A percentile compares a stretch with the other conserved stretches of the same genome.
These are phyloP conservation scores for Tillandsia leiboldiana DNA, from an alignment of 176 grass and related monocot species.

Conservation along the genomic window DNA sequence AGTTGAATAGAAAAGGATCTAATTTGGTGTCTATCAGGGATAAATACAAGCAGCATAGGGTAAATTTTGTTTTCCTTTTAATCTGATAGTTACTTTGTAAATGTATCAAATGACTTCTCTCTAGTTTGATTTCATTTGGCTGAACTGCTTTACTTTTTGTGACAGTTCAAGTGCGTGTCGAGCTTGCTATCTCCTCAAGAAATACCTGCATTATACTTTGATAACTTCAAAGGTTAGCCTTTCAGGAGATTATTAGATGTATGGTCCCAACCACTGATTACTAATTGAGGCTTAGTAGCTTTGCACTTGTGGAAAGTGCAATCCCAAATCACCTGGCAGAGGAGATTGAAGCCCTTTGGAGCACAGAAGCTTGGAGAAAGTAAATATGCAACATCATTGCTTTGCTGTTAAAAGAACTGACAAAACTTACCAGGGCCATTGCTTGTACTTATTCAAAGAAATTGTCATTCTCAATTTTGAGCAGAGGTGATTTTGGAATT, in stretches of 20 bases:
- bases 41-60: constrained; percentile 87
- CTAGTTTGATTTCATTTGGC: neutral
- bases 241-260: neutral
- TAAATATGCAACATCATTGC: neutral
- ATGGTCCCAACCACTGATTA: neutral
- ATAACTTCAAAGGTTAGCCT: constrained; percentile 7
- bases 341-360: neutral
- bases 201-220: constrained; percentile 48
- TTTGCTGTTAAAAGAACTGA: neutral
- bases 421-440: neutral
- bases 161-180: constrained; percentile 72
- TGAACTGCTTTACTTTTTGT: constrained; percentile 6
- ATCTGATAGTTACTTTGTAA: neutral
- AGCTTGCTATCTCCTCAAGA: constrained; percentile 37
- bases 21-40: constrained; percentile 45
- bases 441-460: neutral
- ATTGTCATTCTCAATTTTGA: neutral
- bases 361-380: neutral
- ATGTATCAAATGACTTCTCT: too few species aligned
- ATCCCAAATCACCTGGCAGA: neutral
- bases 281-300: neutral
- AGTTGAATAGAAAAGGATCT: constrained; percentile 48
- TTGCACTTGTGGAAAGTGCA: neutral
- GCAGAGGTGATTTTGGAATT: neutral
- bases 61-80: constrained; percentile 25